These are phyloP conservation scores for Schrenkiella parvula DNA, from an alignment of 345 rosid species.

Conservation along the genomic window DNA sequence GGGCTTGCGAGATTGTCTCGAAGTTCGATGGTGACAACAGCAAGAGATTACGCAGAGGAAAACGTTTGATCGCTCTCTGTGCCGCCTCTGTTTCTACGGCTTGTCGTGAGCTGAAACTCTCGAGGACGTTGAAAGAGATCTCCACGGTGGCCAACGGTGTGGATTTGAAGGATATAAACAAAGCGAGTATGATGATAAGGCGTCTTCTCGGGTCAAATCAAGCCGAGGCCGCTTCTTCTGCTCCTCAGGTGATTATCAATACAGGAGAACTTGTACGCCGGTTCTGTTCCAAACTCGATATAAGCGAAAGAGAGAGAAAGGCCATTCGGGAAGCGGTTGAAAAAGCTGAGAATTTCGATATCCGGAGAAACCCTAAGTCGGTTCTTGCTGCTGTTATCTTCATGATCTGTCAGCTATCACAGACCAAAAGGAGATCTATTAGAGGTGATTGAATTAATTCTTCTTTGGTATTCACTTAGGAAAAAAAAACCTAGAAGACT, in stretches of 20 bases:
- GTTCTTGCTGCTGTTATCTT: constrained; percentile 23
- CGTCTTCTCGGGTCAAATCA: neutral
- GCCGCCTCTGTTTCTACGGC: constrained; percentile 22
- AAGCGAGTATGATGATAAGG: neutral
- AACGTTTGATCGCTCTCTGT: neutral
- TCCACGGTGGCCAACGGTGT: neutral
- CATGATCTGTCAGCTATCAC: constrained; percentile 16
- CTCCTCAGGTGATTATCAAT: constrained; percentile 5
- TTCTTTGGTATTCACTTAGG: neutral
- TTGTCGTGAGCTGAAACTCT: constrained; percentile 9
- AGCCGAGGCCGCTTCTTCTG: neutral
- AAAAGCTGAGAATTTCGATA: neutral
- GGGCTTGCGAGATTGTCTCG: constrained; percentile 25
- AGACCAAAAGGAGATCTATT: neutral
- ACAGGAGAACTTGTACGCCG: constrained; percentile 14
- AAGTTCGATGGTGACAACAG: neutral
- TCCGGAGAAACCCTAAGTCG: constrained; percentile 24
- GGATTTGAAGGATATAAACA: neutral
- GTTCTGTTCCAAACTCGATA: constrained; percentile 11
- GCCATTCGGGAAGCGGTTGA: constrained; percentile 15
- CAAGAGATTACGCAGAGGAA: neutral
- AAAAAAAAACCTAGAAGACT: neutral
- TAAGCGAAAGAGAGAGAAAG: neutral
- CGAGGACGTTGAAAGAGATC: constrained; percentile 24
- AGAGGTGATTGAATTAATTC: neutral